Conservation (phyloP, 164 flowering plant genomes). For the Chloranthus sessilifolius region DNA sequence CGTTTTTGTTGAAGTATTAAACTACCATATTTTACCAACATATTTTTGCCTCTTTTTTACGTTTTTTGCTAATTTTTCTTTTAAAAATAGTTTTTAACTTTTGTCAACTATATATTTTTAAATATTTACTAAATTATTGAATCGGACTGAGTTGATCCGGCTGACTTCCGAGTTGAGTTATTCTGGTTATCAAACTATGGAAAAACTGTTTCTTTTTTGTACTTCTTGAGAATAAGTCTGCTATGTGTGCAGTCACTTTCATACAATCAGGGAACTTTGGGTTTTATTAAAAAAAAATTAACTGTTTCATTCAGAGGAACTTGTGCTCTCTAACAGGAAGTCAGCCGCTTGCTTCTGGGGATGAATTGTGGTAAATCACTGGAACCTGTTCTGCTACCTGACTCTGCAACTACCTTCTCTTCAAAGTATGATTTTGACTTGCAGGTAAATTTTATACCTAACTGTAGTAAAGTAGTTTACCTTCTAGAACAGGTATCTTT, state of each 20-base stretch:
- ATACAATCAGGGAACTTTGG: background rate
- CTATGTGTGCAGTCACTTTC: too few relatives aligned
- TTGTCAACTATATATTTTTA: too few relatives aligned
- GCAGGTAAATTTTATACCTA: slow-evolving; percentile 39
- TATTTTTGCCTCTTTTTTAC: too few relatives aligned
- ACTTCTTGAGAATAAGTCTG: background rate
- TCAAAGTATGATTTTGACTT: slow-evolving; percentile 65
- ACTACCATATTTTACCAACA: too few relatives aligned
- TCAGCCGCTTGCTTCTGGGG: slow-evolving; percentile 71
- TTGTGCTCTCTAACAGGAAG: slow-evolving; percentile 54
- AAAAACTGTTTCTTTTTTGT: background rate
- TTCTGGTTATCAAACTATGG: too few relatives aligned
- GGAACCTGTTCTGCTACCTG: slow-evolving; percentile 41
- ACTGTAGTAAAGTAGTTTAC: background rate
- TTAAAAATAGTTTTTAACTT: too few relatives aligned
- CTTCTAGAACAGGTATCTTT: background rate
- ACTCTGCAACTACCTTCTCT: slow-evolving; percentile 43
- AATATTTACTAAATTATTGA: too few relatives aligned
- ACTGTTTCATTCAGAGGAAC: background rate
- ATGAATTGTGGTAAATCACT: slow-evolving; percentile 71
- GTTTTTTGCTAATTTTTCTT: too few relatives aligned
- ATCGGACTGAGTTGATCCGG: too few relatives aligned
- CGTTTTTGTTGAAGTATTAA: too few relatives aligned
- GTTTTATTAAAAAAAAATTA: background rate
- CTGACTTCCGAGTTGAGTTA: too few relatives aligned